Evolutionary conservation across 306 rosid genomes (phyloP), one percentile per base, ranked within the genome.

Genomic region (Senna siamea): DNA sequence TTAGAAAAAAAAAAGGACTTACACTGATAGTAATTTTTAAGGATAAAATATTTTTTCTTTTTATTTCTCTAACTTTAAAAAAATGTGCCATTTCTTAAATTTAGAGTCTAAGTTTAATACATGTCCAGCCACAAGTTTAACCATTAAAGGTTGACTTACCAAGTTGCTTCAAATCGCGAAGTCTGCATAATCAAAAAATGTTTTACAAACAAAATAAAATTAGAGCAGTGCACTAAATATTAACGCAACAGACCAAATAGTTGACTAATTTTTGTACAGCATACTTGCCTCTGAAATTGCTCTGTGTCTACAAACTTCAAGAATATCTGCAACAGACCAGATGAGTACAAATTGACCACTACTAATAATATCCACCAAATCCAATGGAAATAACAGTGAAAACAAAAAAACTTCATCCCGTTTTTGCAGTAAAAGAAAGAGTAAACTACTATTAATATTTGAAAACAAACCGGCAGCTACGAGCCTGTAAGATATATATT

Each of bases 261-360:
- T 60, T 15, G 67, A 69, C 46, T 35, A 50, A 53, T 51, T 37
- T 76, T 47, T 12, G 68, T 34, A 66, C 38, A 37, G 53, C 35
- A 54, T 32, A 76, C 89, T 85, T 69, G 84, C 89, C 89, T 79
- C 59, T 85, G 89, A 79, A 85, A 85, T 74, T 85, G 84, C 30
- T 85, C 80, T 0, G 89, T 79, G 72, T 85, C 89, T 52, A 85
- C 80, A 74, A 85, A 85, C 78, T 82, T 64, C 66, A 85, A 58
- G 60, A 76, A 68, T 37, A 79, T 53, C 89, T 85, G 89, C 78
- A 76, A 48, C 14, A 65, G 43, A 73, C 62, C 20, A 73, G 22
- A 52, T 43, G 37, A 51, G 63, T 59, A 75, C 63, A 58, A 19
- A 64, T 77, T 35, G 47, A 17, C 67, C 17, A 35, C 67, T 9